These are phyloP conservation scores for Fusarium sp. DNA, from an alignment of 2,329 filamentous ascomycete genomes.

Conservation along the genomic window DNA sequence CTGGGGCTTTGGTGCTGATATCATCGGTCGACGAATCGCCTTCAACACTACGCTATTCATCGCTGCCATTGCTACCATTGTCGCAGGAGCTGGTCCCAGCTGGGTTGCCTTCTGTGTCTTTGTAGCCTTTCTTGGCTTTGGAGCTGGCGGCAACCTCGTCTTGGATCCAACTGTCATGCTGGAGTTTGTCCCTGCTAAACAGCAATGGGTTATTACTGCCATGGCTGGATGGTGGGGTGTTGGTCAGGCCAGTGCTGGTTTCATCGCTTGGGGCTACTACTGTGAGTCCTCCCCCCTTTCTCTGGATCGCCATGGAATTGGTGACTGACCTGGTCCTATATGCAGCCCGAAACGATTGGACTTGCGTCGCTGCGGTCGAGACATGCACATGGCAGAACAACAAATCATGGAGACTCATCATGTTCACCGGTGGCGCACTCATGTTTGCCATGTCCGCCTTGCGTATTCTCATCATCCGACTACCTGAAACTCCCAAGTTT, in stretches of 20 bases:
- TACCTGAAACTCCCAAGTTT: not conserved
- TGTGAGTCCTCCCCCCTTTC: not conserved
- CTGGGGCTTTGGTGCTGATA: slow-evolving; percentile 4
- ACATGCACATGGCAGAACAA: not conserved
- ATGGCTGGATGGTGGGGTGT: slow-evolving; percentile 8
- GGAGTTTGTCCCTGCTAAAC: not conserved
- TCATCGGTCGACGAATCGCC: not conserved
- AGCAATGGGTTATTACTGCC: slow-evolving; percentile 10
- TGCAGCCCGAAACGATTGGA: not conserved
- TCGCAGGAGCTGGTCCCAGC: not conserved
- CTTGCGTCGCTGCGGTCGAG: not conserved
- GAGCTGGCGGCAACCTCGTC: not conserved
- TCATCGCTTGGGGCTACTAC: slow-evolving; percentile 1
- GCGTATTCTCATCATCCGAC: not conserved
- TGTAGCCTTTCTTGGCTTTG: not conserved
- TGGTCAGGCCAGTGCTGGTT: not conserved
- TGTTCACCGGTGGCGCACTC: slow-evolving; percentile 7
- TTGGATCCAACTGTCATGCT: slow-evolving; percentile 1
- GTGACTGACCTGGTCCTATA: too few species aligned
- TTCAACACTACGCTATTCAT: slow-evolving; percentile 2
- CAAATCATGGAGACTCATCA: not conserved
- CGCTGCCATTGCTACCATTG: not conserved
- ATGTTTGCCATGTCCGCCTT: slow-evolving; percentile 1
- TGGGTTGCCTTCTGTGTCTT: not conserved
- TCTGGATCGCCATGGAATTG: too few species aligned